Evolutionary conservation across 768 basidiomycete species (phyloP), one percentile per base, ranked within the genome.

Genomic region (Leccinum sublutescens): DNA sequence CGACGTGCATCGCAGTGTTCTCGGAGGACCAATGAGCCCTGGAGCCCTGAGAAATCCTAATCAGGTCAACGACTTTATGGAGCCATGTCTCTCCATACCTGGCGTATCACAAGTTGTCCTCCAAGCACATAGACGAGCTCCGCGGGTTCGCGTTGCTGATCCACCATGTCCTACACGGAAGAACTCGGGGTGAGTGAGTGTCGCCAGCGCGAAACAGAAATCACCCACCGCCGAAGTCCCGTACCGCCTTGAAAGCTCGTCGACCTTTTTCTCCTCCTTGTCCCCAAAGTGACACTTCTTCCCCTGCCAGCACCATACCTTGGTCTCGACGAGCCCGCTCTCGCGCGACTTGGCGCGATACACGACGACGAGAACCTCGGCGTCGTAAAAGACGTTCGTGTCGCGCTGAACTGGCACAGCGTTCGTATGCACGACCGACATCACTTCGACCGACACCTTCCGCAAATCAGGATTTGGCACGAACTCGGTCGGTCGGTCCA

Each of bases 1-100:
- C 79, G 51, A 86, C 75, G 60, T 93, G 91, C 89, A 94, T 91
- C 1, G 89, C 78, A 5, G 89, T 91, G 62, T 93, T 93, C 52
- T 92, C 91, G 1, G 82, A 69, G 11, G 84, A 82, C 92, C 92
- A 93, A 66, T 86, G 89, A 6, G 78, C 78, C 50, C 91, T 82
- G 29, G 81, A 75, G 19, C 91, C 91, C 86, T 93, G 56, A 33
- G 9, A 40, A 12, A 40, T 14, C 62, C 58, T 15, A 51, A 33
- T 62, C 55, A 68, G 40, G 25, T 10, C 10, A 43, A 43, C 4
- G n/a, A 50, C n/a, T n/a, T 12, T 11, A 21, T 17, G 36, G 54
- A 48, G 50, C 52, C 7, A 21, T n/a, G 15, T 25, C 15, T 31
- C 19, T 56, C 72, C 62, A 62, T 61, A 89, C 90, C 80, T 93